Base-by-base conservation (phyloP, 2,329 filamentous ascomycete species). In the Cercospora sp. region DNA sequence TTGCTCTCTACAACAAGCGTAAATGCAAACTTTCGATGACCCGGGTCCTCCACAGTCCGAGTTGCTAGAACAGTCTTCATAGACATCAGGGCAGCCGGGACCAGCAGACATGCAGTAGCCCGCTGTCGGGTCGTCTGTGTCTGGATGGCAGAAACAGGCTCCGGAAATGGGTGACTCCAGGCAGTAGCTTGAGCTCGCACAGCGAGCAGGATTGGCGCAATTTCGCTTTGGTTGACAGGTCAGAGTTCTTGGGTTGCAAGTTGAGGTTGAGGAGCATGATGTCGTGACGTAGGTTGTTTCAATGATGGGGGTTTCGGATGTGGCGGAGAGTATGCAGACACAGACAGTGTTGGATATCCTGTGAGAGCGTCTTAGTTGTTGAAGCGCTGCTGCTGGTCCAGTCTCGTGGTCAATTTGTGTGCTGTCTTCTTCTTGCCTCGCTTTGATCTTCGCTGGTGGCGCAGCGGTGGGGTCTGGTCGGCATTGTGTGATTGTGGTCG, bases 71-170 rank as follows among this genome's bases (percentile, higher is more conserved):
- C 70, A 72, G 40, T 72, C 70, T 40, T 72, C 66, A 30, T 70
- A 72, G 2, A 30, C 18, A 2, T 67, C 64, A 2, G 68, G 70
- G 60, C 70, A 72, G 30, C 65, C 68, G 10, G 66, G 68, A 3
- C 70, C 70, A 23, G 65, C 51, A 33, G 63, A 61, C 66, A 72
- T 70, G 18, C 68, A 72, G 51, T 72, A 72, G 3, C 70, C 70
- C 20, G 31, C 45, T 6, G 53, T 45, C 7, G 66, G n/a, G n/a
- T 67, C 60, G 4, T 72, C 70, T 1, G 65, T 68, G 42, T 72
- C 70, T 1, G 63, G 66, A 45, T 72, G 70, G 33, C 70, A 72
- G 64, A 69, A 72, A 60, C 66, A 67, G 57, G 63, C 65, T 26
- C 62, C 63, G 8, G 64, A 60, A n/a, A 62, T 58, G n/a, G 68